Base-by-base conservation (phyloP, 176 grass and related monocot genomes). In the Aechmea fasciata region DNA sequence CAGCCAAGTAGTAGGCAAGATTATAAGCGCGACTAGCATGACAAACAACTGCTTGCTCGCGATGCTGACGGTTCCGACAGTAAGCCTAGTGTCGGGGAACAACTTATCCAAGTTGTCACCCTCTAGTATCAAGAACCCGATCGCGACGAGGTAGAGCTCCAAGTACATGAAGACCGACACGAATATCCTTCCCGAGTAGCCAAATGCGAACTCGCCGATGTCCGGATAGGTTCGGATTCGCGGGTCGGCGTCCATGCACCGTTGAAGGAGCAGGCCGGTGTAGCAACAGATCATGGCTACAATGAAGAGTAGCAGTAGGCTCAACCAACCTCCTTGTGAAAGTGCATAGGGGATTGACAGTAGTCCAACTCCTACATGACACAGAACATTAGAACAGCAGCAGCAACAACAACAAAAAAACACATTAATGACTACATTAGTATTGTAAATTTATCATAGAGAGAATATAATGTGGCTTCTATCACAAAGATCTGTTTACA, bases 271-370 rank as follows among this genome's bases (percentile, higher is more conserved):
- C 17, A 88, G 57, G 11, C 91, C 91, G 2, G 87, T 96, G 83
- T 91, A 96, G 80, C 61, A 96, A 72, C 88, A 96, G 3, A 84
- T 75, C 8, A 73, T 66, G 0, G 83, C 83, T 19, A 91, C 68
- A 57, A 72, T 3, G 48, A 86, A 77, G 10, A 96, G 74, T 3
- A 96, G 67, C 14, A 64, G n/a, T 15, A 91, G 75, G 88, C 88
- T 91, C 29, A 91, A 78, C 91, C 85, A 91, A 51, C 91, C 91
- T 69, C 85, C 88, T 66, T 81, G 66, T 51, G 91, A 78, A 28
- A 96, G 72, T 0, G 88, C 88, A 75, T 96, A 91, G 3, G 91
- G 91, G 50, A 96, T 88, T 70, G 91, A 91, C 41, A 96, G 70
- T 15, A 96, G 53, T 51, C 85, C 91, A 3, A 96, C 87, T 10